Evolutionary conservation across 805 yeast species (phyloP).

Genomic region (Lachancea sp.): DNA sequence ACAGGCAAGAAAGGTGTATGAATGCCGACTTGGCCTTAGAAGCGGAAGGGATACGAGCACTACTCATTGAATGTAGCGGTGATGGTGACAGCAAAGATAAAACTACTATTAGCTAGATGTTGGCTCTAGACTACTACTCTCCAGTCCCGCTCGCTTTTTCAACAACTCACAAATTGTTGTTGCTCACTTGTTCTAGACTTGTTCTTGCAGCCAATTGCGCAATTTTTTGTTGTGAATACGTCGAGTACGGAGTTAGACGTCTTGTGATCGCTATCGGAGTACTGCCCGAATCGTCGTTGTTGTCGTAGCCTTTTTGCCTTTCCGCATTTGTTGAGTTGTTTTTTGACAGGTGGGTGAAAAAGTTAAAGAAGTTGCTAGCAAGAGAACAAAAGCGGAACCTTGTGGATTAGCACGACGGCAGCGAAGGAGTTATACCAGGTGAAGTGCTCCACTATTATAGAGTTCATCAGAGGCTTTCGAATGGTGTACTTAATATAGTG

Average conservation of each 20-base stretch:
- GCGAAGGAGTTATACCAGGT: not conserved
- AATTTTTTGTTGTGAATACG: too few relatives aligned
- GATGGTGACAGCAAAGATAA: too few relatives aligned
- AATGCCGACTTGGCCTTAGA: conserved; percentile 11
- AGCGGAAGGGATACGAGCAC: too few relatives aligned
- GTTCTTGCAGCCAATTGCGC: not conserved
- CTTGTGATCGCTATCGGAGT: too few relatives aligned
- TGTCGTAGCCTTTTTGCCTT: not conserved
- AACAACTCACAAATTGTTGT: not conserved
- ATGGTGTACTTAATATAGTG: not conserved
- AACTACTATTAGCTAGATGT: too few relatives aligned
- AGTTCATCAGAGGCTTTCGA: not conserved
- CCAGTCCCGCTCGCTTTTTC: not conserved
- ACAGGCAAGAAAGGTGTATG: conserved; percentile 18
- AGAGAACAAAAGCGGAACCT: not conserved
- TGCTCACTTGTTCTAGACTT: not conserved
- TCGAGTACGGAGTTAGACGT: too few relatives aligned
- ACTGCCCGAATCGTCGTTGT: too few relatives aligned
- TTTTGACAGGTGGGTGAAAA: not conserved
- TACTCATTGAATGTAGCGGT: too few relatives aligned
- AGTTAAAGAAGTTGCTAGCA: not conserved
- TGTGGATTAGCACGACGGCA: not conserved
- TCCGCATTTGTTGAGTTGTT: not conserved
- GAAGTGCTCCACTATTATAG: not conserved
- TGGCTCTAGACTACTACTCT: not conserved